Evolutionary conservation across 208 protist species (phyloP).

Genomic region (Novymonas esmeraldas): DNA sequence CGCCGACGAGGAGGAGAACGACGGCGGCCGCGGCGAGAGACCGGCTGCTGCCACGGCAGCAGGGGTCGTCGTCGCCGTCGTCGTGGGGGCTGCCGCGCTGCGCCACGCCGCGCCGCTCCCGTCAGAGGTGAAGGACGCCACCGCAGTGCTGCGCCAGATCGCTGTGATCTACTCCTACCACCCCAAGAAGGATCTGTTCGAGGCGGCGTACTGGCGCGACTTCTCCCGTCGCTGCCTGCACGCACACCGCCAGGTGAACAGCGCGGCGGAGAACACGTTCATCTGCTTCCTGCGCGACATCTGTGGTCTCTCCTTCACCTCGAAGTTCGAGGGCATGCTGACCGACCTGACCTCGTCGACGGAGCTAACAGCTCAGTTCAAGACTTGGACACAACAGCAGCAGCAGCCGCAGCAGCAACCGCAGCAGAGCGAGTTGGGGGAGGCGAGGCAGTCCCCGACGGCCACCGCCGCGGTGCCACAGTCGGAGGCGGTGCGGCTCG

Average conservation of each 20-base stretch:
- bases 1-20: constrained; percentile 5
- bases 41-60: neutral
- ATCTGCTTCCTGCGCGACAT: constrained; percentile 93
- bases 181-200: constrained; percentile 95
- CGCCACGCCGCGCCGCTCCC: constrained; percentile 22
- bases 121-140: constrained; percentile 23
- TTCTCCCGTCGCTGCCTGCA: constrained; percentile 93
- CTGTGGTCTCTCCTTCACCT: constrained; percentile 93
- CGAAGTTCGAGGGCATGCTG: constrained; percentile 97
- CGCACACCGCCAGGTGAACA: constrained; percentile 66
- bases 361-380: constrained; percentile 49
- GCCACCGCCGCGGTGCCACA: neutral
- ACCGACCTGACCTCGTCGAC: constrained; percentile 47
- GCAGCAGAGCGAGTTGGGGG: neutral
- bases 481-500: constrained; percentile 47
- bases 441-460: constrained; percentile 7
- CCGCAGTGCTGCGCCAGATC: constrained; percentile 48
- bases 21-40: neutral
- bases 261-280: constrained; percentile 92
- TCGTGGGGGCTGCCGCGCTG: constrained; percentile 16
- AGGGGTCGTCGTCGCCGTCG: neutral
- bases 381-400: constrained; percentile 33
- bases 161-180: constrained; percentile 88
- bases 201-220: constrained; percentile 96
- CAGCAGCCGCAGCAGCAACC: constrained; percentile 2